Base-by-base conservation (phyloP, 192 early-diverging fungal genomes). In the Backusella mclennaniae region DNA sequence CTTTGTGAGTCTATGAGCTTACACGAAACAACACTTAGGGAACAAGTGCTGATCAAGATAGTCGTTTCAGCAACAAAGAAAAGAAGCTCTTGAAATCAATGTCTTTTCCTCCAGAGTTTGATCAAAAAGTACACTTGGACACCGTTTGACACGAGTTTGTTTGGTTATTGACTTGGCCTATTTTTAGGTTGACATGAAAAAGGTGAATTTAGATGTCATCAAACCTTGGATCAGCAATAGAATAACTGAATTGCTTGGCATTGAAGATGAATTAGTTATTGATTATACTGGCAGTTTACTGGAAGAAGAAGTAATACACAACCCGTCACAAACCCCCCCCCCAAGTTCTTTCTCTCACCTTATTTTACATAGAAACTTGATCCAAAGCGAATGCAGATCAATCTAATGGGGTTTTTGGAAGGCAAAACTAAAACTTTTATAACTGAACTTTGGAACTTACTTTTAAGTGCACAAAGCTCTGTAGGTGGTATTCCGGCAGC, bases 211-310 rank as follows among this genome's bases (percentile, higher is more conserved):
- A 82, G 84, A 87, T 0, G 93, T 95, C 4, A 91, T 99, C 21
- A 92, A 91, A 80, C 94, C 92, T 1, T 99, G 98, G 98, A 92
- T 99, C 53, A 84, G 89, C 0, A 83, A 83, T 71, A 88, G 88
- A 76, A 84, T 97, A 21, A 87, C 84, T 52, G 85, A 93, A 35
- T 76, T 96, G 7, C 86, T 99, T 35, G 96, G 95, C 2, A 86
- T 96, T 35, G 98, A 99, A 67, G 98, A 99, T 79, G 98, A 99
- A 73, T 90, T 99, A 23, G 86, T 98, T 5, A 87, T 95, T 68
- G 94, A 96, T 49, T 96, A 92, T 80, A 86, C 97, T 3, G 90
- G 93, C 73, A 90, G 91, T 35, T 87, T 96, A 82, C 85, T 99
- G 38, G 93, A 97, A 74, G 90, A 90, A 31, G 74, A 87, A 81